Evolutionary conservation across 345 rosid genomes (phyloP).

Genomic region (Mercurialis annua): DNA sequence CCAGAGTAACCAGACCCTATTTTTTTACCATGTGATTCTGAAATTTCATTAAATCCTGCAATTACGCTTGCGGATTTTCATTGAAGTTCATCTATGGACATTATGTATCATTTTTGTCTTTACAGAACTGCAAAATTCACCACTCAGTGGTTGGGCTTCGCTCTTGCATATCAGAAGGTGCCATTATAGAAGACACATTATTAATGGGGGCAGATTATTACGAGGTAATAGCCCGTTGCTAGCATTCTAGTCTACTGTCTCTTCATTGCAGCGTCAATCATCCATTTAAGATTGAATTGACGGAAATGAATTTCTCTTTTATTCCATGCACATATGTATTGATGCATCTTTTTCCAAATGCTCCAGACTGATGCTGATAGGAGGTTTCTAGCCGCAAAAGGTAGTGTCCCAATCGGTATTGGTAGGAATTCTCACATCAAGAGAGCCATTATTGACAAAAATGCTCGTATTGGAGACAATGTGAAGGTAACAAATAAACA

Average conservation of each 20-base stretch:
- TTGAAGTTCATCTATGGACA: background rate
- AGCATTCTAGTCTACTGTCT: background rate
- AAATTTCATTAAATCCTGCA: background rate
- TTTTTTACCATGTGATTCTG: background rate
- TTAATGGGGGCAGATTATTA: conserved; percentile 98
- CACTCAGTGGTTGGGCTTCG: conserved; percentile 95
- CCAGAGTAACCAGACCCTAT: too few species aligned
- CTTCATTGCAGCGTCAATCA: background rate
- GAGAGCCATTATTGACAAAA: conserved; percentile 94
- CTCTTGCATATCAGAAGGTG: conserved; percentile 94
- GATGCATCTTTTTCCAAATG: background rate
- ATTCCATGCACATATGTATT: background rate
- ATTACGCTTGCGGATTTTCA: background rate
- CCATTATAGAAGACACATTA: conserved; percentile 83
- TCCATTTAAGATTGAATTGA: conserved; percentile 1
- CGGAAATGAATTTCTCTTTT: background rate
- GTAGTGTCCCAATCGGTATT: conserved; percentile 85
- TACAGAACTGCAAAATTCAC: conserved; percentile 87
- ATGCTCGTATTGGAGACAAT: conserved; percentile 82
- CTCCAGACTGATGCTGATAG: conserved; percentile 85
- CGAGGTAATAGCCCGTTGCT: conserved; percentile 44
- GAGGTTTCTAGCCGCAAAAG: conserved; percentile 78
- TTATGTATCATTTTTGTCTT: background rate
- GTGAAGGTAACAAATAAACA: conserved; percentile 59
- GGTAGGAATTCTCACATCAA: conserved; percentile 83